Percentiles rank a stretch among this genome's conserved stretches.
These are phyloP conservation scores for Tuber brumale DNA, from an alignment of 495 filamentous ascomycete species.

Conservation along the genomic window DNA sequence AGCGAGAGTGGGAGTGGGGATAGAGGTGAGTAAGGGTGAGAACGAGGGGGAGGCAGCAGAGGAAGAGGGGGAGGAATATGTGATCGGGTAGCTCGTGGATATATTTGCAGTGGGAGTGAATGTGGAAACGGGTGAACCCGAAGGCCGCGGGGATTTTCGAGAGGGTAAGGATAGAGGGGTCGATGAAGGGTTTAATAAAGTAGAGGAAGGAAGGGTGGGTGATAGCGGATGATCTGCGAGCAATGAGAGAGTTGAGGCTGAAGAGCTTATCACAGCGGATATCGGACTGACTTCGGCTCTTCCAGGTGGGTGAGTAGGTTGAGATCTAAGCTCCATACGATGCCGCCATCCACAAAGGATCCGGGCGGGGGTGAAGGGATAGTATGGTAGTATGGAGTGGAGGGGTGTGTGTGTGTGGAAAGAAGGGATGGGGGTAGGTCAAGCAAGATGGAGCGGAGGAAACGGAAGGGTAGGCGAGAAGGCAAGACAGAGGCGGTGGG, in stretches of 20 bases:
- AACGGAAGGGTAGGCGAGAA: conserved; percentile 10
- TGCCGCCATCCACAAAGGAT: conserved; percentile 40
- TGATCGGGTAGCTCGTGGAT: conserved; percentile 6
- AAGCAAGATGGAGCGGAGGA: conserved; percentile 17
- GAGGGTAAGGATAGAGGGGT: conserved; percentile 12
- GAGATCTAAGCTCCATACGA: conserved; percentile 42
- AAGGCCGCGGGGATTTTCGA: conserved; percentile 16
- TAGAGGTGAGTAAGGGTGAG: conserved; percentile 5
- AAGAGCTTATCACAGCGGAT: conserved; percentile 34
- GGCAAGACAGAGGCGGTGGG: conserved; percentile 10
- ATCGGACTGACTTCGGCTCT: conserved; percentile 37
- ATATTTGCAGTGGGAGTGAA: conserved; percentile 10
- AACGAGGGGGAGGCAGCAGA: background rate
- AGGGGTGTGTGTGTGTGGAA: conserved; percentile 8
- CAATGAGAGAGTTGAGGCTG: conserved; percentile 33
- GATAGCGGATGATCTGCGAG: conserved; percentile 32
- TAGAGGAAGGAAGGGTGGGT: conserved; percentile 30
- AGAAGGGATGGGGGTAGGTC: conserved; percentile 14
- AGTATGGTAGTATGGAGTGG: background rate
- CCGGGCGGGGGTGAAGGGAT: conserved; percentile 1
- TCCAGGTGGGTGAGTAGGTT: conserved; percentile 39
- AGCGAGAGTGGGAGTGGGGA: conserved; percentile 9
- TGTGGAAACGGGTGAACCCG: conserved; percentile 8
- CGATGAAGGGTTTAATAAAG: conserved; percentile 12
- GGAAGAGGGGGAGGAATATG: conserved; percentile 10